These are phyloP conservation scores for Turritis glabra DNA, from an alignment of 345 rosid species.

Conservation along the genomic window DNA sequence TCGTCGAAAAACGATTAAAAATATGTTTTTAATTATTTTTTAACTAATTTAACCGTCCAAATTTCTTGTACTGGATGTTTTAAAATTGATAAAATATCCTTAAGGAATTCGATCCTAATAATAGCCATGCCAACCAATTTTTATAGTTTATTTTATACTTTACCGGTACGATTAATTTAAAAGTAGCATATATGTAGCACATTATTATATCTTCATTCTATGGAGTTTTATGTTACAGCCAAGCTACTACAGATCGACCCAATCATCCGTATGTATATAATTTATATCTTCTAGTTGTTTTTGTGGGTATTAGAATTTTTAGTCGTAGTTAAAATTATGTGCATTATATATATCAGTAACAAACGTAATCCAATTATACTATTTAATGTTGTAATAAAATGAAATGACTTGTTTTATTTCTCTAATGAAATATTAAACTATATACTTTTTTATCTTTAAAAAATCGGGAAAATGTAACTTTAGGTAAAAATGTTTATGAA, in stretches of 20 bases:
- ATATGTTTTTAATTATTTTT: too few species aligned
- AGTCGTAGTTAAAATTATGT: background rate
- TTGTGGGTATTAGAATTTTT: background rate
- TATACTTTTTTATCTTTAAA: too few species aligned
- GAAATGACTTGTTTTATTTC: background rate
- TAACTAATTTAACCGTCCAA: too few species aligned
- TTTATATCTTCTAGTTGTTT: background rate
- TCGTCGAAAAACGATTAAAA: too few species aligned
- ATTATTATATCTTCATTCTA: background rate
- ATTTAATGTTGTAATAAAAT: background rate
- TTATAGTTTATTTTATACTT: background rate
- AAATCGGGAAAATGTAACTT: background rate
- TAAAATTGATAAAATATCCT: too few species aligned
- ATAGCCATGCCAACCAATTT: constrained; percentile 6
- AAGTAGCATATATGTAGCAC: background rate
- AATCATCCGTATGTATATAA: background rate
- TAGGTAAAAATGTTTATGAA: background rate
- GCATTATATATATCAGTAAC: background rate
- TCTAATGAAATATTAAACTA: background rate
- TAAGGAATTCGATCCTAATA: background rate
- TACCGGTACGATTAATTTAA: background rate
- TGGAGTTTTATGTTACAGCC: constrained; percentile 16
- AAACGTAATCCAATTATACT: background rate
- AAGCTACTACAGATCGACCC: constrained; percentile 1
- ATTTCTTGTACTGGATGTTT: too few species aligned